Base-by-base conservation (phyloP, 768 basidiomycete species). In the Trichaptum fuscoviolaceum region DNA sequence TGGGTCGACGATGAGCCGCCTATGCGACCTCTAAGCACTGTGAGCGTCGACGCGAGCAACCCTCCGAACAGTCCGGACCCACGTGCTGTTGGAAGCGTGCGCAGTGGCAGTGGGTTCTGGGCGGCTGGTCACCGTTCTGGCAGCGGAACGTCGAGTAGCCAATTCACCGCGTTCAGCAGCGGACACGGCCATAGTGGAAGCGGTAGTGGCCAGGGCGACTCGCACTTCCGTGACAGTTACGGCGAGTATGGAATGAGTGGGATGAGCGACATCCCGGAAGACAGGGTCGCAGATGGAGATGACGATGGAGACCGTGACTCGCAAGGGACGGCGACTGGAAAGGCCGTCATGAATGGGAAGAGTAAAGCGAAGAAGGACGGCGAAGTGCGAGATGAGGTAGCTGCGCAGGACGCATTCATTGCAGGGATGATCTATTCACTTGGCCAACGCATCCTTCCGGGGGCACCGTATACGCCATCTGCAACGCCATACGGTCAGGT, bases 381-480 rank as follows among this genome's bases (percentile, higher is more conserved):
- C 20, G 80, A 79, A 26, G 76, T 84, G 1, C 77, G 87, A 8
- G 92, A 92, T 71, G 91, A 93, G 69, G 84, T 88, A 10, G 91
- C 91, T 0, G 88, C 89, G 1, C 89, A 93, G 70, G 88, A 91
- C 66, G 92, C 91, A 2, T 93, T 93, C 70, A 84, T 92, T n/a
- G 88, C 90, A 0, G 93, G 92, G 8, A 93, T 95, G 91, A 90
- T 95, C 65, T 94, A 86, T 75, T 86, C 92, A 0, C 73, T 95
- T 69, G 92, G 88, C 65, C 78, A 91, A 70, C 81, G 86, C 59
- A 77, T 92, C 64, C 77, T 88, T 61, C 92, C 92, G 35, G 91
- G 93, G 0, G 76, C 84, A 9, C 93, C 91, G n/a, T 94, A 91
- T 75, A 87, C 86, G 9, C 90, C 88, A 26, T 81, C 81, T 0